A percentile compares a stretch with the other conserved stretches of the same genome.
Conservation (phyloP, 2,329 filamentous ascomycete genomes). For the Emmonsia crescens region DNA sequence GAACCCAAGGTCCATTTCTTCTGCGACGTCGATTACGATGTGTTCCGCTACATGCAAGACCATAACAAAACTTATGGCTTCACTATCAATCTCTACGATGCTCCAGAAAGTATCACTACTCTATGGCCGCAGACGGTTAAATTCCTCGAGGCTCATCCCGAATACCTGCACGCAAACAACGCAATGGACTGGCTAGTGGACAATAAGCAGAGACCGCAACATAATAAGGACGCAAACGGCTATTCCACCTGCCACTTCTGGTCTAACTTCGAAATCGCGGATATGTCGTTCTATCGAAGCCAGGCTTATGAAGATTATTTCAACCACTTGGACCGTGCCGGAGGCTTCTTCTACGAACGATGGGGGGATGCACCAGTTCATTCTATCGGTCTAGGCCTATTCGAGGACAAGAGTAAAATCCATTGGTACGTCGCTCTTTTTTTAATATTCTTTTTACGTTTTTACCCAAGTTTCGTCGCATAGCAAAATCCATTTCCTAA, state of each 20-base stretch:
- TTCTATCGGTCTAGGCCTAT: slow-evolving; percentile 81
- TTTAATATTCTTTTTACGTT: background rate
- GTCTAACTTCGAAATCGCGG: slow-evolving; percentile 96
- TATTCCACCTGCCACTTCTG: slow-evolving; percentile 99
- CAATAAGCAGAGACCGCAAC: slow-evolving; percentile 60
- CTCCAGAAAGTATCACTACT: slow-evolving; percentile 70
- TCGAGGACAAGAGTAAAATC: slow-evolving; percentile 81
- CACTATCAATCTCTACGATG: slow-evolving; percentile 94
- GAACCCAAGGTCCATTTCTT: slow-evolving; percentile 99
- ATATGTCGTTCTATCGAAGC: slow-evolving; percentile 86
- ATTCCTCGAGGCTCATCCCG: slow-evolving; percentile 75
- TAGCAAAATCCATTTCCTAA: background rate
- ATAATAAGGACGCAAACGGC: slow-evolving; percentile 71
- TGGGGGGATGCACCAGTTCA: slow-evolving; percentile 98
- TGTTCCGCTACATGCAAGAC: slow-evolving; percentile 96
- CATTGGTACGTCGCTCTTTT: slow-evolving; percentile 59
- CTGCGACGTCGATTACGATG: slow-evolving; percentile 96
- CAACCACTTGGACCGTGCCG: slow-evolving; percentile 82
- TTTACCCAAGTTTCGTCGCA: background rate
- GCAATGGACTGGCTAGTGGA: slow-evolving; percentile 84
- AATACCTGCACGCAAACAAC: slow-evolving; percentile 72
- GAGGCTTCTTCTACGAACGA: slow-evolving; percentile 96
- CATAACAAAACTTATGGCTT: slow-evolving; percentile 99
- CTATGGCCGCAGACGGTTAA: slow-evolving; percentile 94
- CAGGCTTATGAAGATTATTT: slow-evolving; percentile 92